A percentile compares a stretch with the other conserved stretches of the same genome.
Evolutionary conservation across 2,329 filamentous ascomycete genomes (phyloP).

Genomic region (Neobulgaria alba): DNA sequence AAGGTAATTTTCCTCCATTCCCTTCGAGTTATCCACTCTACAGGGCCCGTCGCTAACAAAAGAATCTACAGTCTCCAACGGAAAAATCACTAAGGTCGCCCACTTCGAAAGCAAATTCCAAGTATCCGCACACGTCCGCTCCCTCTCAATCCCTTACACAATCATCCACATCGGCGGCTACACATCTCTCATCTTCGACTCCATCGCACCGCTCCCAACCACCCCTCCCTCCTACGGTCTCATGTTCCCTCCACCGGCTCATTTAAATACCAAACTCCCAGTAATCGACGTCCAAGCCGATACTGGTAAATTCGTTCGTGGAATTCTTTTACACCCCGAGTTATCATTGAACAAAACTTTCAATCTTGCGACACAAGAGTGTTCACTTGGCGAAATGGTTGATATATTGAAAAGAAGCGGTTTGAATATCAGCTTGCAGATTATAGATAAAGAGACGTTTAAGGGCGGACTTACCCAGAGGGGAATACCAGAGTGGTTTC

Average conservation of each 20-base stretch:
- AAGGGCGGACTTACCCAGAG: background rate
- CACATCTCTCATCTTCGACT: background rate
- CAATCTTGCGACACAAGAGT: background rate
- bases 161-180: background rate
- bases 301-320: background rate
- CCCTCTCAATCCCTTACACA: background rate
- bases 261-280: background rate
- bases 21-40: background rate
- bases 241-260: background rate
- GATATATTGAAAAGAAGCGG: background rate
- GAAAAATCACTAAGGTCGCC: background rate
- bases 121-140: background rate
- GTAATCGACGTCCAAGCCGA: background rate
- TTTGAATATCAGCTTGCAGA: background rate
- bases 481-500: background rate
- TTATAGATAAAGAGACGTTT: background rate
- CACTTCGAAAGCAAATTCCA: background rate
- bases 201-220: background rate
- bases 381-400: background rate
- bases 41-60: background rate
- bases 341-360: background rate
- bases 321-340: background rate
- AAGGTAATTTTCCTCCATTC: background rate
- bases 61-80: background rate
- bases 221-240: background rate